A percentile compares a stretch with the other conserved stretches of the same genome.
These are phyloP conservation scores for Kodamaea sagamina DNA, from an alignment of 805 yeast species.

Conservation along the genomic window DNA sequence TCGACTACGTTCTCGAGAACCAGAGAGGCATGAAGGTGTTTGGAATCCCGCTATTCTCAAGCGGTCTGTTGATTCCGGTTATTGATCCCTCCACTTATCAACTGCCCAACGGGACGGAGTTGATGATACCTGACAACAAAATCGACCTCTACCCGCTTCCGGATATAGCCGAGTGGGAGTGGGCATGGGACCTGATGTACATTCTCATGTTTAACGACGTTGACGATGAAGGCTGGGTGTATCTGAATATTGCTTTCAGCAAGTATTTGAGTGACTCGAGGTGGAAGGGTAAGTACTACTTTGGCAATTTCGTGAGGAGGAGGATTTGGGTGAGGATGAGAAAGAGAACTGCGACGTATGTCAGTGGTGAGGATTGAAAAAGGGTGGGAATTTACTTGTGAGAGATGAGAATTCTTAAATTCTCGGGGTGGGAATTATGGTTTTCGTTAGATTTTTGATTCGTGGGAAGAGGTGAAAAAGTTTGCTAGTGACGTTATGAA, in stretches of 20 bases:
- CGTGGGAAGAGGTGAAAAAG: too few species aligned
- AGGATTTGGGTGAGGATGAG: conserved; percentile 61
- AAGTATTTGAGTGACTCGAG: conserved; percentile 18
- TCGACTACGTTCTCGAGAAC: conserved; percentile 53
- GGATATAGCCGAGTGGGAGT: conserved; percentile 55
- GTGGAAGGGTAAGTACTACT: conserved; percentile 67
- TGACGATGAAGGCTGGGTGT: conserved; percentile 86
- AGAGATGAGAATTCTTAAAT: too few species aligned
- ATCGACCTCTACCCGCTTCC: conserved; percentile 50
- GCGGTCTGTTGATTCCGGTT: conserved; percentile 47
- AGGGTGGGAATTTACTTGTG: too few species aligned
- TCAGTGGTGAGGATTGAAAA: too few species aligned
- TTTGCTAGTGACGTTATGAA: too few species aligned
- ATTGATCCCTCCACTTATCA: conserved; percentile 55
- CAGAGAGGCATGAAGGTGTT: conserved; percentile 55
- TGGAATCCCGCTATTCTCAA: conserved; percentile 53
- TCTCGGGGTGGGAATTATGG: too few species aligned
- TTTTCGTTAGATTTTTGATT: too few species aligned
- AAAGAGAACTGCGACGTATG: conserved; percentile 8
- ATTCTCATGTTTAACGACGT: conserved; percentile 69
- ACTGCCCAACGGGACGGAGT: conserved; percentile 41
- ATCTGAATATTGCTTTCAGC: conserved; percentile 54
- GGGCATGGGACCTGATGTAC: conserved; percentile 75
- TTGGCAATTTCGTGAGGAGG: conserved; percentile 65
- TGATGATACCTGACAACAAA: conserved; percentile 26